Percentiles rank a stretch among this genome's conserved stretches.
Evolutionary conservation across 2,329 filamentous ascomycete genomes (phyloP).

Genomic region (Zymoseptoria pseudotritici): DNA sequence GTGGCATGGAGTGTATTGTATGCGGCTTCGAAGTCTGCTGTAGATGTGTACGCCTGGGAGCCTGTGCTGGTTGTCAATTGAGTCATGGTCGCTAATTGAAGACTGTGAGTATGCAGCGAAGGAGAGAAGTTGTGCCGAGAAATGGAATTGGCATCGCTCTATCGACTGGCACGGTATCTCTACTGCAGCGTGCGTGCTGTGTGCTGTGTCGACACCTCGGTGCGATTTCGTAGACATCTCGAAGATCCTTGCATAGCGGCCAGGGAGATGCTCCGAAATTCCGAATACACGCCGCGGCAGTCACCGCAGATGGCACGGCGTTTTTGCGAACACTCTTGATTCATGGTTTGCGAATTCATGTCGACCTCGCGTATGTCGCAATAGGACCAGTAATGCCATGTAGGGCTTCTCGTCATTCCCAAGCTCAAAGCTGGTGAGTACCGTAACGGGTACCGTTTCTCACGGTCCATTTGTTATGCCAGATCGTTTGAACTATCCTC

Average conservation of each 20-base stretch:
- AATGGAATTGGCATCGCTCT: not conserved
- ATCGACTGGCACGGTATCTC: not conserved
- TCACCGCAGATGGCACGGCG: not conserved
- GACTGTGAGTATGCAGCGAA: not conserved
- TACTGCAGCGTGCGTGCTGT: not conserved
- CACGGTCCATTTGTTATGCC: no score
- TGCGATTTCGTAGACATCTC: not conserved
- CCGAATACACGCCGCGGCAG: not conserved
- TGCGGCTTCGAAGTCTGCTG: constrained; percentile 2
- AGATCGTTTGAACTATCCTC: no score
- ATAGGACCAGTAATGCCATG: no score
- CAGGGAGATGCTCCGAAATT: not conserved
- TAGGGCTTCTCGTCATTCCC: no score
- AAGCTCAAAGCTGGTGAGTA: no score
- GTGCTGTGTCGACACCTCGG: not conserved
- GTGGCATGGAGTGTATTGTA: constrained; percentile 6
- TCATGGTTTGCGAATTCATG: not conserved
- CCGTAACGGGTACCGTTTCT: no score
- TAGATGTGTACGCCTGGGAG: constrained; percentile 1
- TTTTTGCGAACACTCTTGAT: not conserved
- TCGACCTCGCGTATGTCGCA: no score
- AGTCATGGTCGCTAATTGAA: not conserved
- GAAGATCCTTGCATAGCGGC: not conserved
- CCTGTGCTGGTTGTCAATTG: not conserved
- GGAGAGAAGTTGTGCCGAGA: not conserved